A percentile compares a stretch with the other conserved stretches of the same genome.
phyloP scores from a whole-genome alignment of 352 stramenopile species.

The Sclerospora graminicola region DNA sequence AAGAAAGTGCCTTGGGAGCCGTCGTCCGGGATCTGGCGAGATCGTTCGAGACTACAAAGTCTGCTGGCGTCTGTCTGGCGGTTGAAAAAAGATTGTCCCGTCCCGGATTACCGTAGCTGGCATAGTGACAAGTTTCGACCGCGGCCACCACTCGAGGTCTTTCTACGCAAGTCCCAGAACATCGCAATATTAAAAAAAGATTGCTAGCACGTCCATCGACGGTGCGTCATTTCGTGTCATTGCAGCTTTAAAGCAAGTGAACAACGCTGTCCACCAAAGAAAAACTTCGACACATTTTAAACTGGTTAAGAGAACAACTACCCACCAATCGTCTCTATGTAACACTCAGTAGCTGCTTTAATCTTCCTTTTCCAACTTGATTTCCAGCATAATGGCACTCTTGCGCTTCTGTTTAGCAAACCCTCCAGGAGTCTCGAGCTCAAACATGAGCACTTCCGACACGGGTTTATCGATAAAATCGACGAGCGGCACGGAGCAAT shows the following conservation, averaged over 20 bases:
- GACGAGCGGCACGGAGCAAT: slow-evolving; percentile 37
- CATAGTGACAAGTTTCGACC: slow-evolving; percentile 18
- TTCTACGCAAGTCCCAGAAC: slow-evolving; percentile 19
- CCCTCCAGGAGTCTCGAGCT: slow-evolving; percentile 34
- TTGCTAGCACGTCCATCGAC: slow-evolving; percentile 1
- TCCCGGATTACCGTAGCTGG: slow-evolving; percentile 13
- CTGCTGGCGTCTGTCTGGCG: slow-evolving; percentile 14
- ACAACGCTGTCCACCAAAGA: no score
- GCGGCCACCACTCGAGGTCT: neutral
- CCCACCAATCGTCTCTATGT: slow-evolving; percentile 1
- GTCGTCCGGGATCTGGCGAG: slow-evolving; percentile 13
- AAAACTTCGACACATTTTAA: no score
- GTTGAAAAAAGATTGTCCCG: slow-evolving; percentile 13
- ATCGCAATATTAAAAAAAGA: slow-evolving; percentile 2
- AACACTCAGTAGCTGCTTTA: slow-evolving; percentile 14
- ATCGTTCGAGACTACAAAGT: slow-evolving; percentile 15
- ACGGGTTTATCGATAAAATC: slow-evolving; percentile 31
- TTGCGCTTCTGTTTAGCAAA: slow-evolving; percentile 63
- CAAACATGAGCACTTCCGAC: slow-evolving; percentile 53
- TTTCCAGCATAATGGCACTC: slow-evolving; percentile 62
- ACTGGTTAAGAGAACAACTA: neutral
- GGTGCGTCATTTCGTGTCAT: neutral
- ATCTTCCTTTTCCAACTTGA: slow-evolving; percentile 52
- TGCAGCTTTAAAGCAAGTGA: neutral
- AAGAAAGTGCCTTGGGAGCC: slow-evolving; percentile 18